Conservation (phyloP, 1,284 basidiomycete species). For the Ustilago sp. region DNA sequence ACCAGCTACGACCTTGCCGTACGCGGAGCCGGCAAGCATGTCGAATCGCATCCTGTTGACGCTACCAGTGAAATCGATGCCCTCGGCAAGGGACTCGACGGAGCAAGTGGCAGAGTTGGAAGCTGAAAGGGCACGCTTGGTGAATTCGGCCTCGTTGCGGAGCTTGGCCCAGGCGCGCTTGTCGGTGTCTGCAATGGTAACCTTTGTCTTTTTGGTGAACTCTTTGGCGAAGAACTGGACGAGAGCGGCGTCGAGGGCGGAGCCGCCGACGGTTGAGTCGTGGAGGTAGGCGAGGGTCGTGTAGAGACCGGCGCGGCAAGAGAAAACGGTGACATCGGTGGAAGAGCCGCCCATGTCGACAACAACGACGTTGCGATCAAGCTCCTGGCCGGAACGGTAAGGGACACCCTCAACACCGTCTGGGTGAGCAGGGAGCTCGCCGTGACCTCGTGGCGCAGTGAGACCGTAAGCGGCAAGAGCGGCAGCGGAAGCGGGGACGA, state of each 20-base stretch:
- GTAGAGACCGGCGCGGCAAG: constrained; percentile 74
- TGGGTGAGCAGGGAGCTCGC: constrained; percentile 62
- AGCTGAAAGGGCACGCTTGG: constrained; percentile 91
- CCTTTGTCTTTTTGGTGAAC: constrained; percentile 96
- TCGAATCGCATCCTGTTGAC: constrained; percentile 96
- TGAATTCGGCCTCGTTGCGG: constrained; percentile 90
- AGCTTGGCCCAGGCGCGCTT: constrained; percentile 93
- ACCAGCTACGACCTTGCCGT: constrained; percentile 77
- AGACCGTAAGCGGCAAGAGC: constrained; percentile 75
- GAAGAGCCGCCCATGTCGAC: constrained; percentile 76
- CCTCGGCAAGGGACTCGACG: constrained; percentile 94
- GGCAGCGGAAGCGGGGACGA: constrained; percentile 85
- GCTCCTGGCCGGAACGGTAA: constrained; percentile 71
- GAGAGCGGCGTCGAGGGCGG: constrained; percentile 82
- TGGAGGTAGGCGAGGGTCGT: constrained; percentile 72
- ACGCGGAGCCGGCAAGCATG: constrained; percentile 82
- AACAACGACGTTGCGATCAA: constrained; percentile 74
- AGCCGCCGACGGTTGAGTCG: constrained; percentile 74
- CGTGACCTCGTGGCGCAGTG: constrained; percentile 72
- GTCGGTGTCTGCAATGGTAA: constrained; percentile 73
- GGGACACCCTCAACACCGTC: constrained; percentile 69
- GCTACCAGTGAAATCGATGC: constrained; percentile 89
- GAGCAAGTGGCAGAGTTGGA: constrained; percentile 87
- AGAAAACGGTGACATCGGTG: constrained; percentile 72
- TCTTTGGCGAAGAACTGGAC: constrained; percentile 94